These are phyloP conservation scores for Pseudogymnoascus destructans DNA, from an alignment of 2,329 filamentous ascomycete genomes.

Conservation along the genomic window DNA sequence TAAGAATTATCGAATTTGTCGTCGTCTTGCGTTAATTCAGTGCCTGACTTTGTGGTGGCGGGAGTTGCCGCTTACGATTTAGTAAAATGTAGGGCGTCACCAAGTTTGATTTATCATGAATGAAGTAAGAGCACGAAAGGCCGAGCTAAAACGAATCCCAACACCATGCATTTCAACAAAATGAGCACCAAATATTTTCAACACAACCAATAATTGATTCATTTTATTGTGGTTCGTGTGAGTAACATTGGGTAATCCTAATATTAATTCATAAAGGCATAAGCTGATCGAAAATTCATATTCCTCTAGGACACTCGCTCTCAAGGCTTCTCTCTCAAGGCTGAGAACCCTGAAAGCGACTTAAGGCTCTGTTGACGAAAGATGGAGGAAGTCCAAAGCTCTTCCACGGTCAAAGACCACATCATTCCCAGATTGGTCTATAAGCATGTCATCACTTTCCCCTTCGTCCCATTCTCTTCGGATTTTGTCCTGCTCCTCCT, in stretches of 20 bases:
- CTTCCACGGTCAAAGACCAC: neutral
- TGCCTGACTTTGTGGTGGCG: conserved; percentile 7
- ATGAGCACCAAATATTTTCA: neutral
- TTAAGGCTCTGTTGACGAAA: neutral
- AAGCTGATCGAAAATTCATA: neutral
- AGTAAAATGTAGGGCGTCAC: conserved; percentile 9
- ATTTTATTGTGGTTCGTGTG: neutral
- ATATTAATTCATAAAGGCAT: neutral
- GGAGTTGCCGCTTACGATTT: conserved; percentile 9
- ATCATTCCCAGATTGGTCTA: neutral
- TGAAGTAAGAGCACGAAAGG: neutral
- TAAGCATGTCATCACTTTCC: neutral
- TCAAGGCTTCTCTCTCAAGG: neutral
- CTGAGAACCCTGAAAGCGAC: neutral
- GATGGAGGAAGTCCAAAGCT: neutral
- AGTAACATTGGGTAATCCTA: neutral
- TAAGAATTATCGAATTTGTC: conserved; percentile 3
- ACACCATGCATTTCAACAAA: neutral
- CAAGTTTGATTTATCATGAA: conserved; percentile 5
- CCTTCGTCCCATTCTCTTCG: neutral
- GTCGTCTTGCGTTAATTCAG: conserved; percentile 6
- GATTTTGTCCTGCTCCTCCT: neutral
- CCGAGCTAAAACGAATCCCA: neutral
- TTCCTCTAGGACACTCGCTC: neutral
- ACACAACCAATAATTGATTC: neutral